Conservation (phyloP, 164 flowering plant species). For the Paratinospora sagittata region DNA sequence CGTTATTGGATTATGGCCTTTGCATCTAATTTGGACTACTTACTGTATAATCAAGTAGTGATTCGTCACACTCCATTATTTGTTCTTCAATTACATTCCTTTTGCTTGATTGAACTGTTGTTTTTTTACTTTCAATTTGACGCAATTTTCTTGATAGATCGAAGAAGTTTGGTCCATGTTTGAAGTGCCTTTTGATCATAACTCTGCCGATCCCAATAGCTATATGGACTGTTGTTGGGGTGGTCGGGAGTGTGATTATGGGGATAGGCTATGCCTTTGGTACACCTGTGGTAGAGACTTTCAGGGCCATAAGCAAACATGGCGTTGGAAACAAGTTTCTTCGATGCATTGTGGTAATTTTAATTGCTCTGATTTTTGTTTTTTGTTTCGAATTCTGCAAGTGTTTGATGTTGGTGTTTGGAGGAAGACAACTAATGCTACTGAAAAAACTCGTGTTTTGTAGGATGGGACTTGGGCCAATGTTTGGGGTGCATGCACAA, state of each 20-base stretch:
- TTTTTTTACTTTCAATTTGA: too few relatives aligned
- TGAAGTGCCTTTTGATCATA: slow-evolving; percentile 19
- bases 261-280: slow-evolving; percentile 24
- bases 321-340: slow-evolving; percentile 21
- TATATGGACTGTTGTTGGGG: slow-evolving; percentile 18
- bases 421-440: too few relatives aligned
- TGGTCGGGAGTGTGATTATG: slow-evolving; percentile 21
- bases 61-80: not conserved
- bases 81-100: not conserved
- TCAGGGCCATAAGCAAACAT: slow-evolving; percentile 18
- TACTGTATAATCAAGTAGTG: slow-evolving; percentile 24
- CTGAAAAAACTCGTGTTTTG: not conserved
- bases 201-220: slow-evolving; percentile 19
- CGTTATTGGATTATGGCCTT: slow-evolving; percentile 24
- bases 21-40: slow-evolving; percentile 22
- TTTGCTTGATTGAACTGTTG: not conserved
- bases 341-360: slow-evolving; percentile 21
- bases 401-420: too few relatives aligned
- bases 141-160: slow-evolving; percentile 10
- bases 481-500: slow-evolving; percentile 21
- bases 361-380: too few relatives aligned
- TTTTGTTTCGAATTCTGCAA: too few relatives aligned
- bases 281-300: slow-evolving; percentile 24
- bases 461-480: slow-evolving; percentile 27
- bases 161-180: slow-evolving; percentile 21